A percentile compares a stretch with the other conserved stretches of the same genome.
These are phyloP conservation scores for Metschnikowia shivogae DNA, from an alignment of 805 yeast genomes.

Conservation along the genomic window DNA sequence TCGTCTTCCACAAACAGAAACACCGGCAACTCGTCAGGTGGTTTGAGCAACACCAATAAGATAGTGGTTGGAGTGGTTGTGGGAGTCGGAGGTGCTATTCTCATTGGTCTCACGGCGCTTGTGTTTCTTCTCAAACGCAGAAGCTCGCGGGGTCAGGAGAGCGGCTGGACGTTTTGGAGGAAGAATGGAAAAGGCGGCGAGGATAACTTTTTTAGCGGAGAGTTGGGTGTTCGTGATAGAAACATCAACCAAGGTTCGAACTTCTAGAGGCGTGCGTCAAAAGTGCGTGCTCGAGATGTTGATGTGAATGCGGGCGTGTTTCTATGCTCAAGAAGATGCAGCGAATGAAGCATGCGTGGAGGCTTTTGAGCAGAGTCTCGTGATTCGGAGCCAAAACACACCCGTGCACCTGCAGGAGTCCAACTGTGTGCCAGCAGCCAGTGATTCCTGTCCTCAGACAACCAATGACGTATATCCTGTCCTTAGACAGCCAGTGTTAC, in stretches of 20 bases:
- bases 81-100: constrained; percentile 42
- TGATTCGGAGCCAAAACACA: too few species aligned
- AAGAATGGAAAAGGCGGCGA: constrained; percentile 38
- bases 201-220: constrained; percentile 41
- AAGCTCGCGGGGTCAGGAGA: constrained; percentile 22
- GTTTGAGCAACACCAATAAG: constrained; percentile 39
- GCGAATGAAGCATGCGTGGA: too few species aligned
- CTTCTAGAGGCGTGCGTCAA: constrained; percentile 22
- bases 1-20: constrained; percentile 20
- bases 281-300: neutral
- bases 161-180: constrained; percentile 48
- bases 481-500: too few species aligned
- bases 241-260: constrained; percentile 46
- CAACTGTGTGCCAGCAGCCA: too few species aligned
- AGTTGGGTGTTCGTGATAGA: constrained; percentile 45
- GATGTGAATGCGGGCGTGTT: too few species aligned
- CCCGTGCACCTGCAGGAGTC: too few species aligned
- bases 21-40: constrained; percentile 20
- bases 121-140: constrained; percentile 35
- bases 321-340: too few species aligned
- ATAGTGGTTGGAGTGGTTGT: constrained; percentile 47
- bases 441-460: too few species aligned
- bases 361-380: too few species aligned
- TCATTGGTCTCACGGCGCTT: constrained; percentile 32
- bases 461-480: too few species aligned